A percentile compares a stretch with the other conserved stretches of the same genome.
Evolutionary conservation across 352 stramenopile species (phyloP).

Genomic region (Phytophthora palmivora): DNA sequence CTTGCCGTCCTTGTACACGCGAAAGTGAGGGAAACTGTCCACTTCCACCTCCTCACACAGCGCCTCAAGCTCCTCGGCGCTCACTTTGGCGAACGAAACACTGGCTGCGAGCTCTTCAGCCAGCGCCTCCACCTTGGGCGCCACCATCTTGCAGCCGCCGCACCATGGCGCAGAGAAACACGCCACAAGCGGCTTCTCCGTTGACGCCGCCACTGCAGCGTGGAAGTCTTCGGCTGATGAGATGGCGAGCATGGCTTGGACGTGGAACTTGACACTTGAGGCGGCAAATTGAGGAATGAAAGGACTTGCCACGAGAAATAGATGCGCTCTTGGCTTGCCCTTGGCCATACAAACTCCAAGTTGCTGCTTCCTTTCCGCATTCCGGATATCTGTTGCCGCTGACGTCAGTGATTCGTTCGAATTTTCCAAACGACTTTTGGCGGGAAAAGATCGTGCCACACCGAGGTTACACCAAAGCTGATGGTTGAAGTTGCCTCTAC

Average conservation of each 20-base stretch:
- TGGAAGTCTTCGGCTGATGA: constrained; percentile 52
- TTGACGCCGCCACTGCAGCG: constrained; percentile 33
- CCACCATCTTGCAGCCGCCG: constrained; percentile 70
- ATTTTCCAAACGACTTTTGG: constrained; percentile 27
- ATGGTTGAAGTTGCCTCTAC: not conserved
- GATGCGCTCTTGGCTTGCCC: constrained; percentile 5
- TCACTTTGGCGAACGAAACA: constrained; percentile 57
- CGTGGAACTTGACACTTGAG: constrained; percentile 11
- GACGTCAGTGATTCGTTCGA: constrained; percentile 29
- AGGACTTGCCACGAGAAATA: constrained; percentile 11
- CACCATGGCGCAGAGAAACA: constrained; percentile 75
- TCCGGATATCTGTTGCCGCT: constrained; percentile 17
- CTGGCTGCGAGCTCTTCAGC: constrained; percentile 42
- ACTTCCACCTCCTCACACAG: constrained; percentile 79
- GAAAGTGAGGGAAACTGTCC: constrained; percentile 79
- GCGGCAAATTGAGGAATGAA: constrained; percentile 48
- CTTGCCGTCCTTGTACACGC: constrained; percentile 71
- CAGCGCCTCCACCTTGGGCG: constrained; percentile 57
- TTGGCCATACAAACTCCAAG: constrained; percentile 30
- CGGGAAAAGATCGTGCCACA: constrained; percentile 32
- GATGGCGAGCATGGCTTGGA: constrained; percentile 41
- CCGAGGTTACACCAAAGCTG: constrained; percentile 4
- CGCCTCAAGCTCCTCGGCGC: constrained; percentile 66
- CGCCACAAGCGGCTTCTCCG: constrained; percentile 48
- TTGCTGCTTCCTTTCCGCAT: constrained; percentile 23